Base-by-base conservation (phyloP, 2,329 filamentous ascomycete species). In the Aureobasidium mangrovei region DNA sequence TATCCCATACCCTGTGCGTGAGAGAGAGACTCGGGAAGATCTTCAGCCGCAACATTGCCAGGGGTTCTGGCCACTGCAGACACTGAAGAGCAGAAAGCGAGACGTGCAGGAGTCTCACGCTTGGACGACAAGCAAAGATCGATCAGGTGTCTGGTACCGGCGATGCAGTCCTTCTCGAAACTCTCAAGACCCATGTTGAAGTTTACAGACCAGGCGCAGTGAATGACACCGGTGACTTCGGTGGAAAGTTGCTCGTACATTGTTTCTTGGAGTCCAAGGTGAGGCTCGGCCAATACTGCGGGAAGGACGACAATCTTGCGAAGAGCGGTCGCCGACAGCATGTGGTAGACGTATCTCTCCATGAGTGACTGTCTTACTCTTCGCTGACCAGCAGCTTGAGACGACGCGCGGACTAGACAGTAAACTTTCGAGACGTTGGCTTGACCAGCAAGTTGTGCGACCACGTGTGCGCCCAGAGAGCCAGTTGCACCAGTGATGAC, bases 401-500 rank as follows among this genome's bases (percentile, higher is more conserved):
- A 64, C 0, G 65, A 59, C 0, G 75, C 75, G 26, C 78, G 71
- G 4, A 80, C 74, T 4, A 79, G 70, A 55, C 73, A 76, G 65
- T 76, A 79, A 1, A 78, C 66, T 2, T 63, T 66, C 6, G 55
- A 52, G 3, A 64, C 61, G 32, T 56, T 54, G 9, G 60, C 43
- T 4, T 59, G 55, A 5, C n/a, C 18, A 41, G 65, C 58, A 6
- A 69, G 57, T 29, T 65, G 61, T 0, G 63, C 57, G 2, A 79
- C 70, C 1, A 82, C 68, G 58, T 84, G 80, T 0, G 77, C 72
- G 2, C 83, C 83, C 0, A 85, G 70, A 1, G 80, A 82, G 1
- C 83, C 83, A 0, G 82, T 85, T 0, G 77, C 75, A 0, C 83
- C 83, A 0, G 82, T 85, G 4, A 85, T 64, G 2, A 80, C 64